Conservation (phyloP, 148 eudicot genomes). For the Agrostemma githago region DNA sequence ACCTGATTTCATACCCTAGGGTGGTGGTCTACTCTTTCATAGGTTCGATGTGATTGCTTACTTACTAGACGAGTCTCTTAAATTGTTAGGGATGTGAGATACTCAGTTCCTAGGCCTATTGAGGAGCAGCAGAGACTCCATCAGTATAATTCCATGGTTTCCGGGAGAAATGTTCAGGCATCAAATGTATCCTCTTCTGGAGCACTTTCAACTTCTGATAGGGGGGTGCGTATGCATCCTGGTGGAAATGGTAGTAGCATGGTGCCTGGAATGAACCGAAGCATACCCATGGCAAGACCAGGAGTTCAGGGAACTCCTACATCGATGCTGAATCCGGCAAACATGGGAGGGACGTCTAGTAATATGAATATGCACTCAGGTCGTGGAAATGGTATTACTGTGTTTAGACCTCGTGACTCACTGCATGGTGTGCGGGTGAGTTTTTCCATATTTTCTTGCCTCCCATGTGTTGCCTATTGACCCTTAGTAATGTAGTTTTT, state of each 20-base stretch:
- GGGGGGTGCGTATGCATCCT: conserved; percentile 59
- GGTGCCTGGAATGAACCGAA: conserved; percentile 50
- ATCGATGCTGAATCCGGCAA: conserved; percentile 55
- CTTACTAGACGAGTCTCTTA: background rate
- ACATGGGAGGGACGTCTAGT: conserved; percentile 13
- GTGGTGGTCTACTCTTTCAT: background rate
- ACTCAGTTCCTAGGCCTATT: conserved; percentile 52
- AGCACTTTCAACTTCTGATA: conserved; percentile 53
- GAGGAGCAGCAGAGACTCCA: conserved; percentile 82
- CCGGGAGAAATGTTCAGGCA: conserved; percentile 61
- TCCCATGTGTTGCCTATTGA: background rate
- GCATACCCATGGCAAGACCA: conserved; percentile 54
- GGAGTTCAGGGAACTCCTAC: conserved; percentile 62
- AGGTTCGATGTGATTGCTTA: background rate
- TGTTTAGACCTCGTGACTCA: conserved; percentile 62
- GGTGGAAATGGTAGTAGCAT: conserved; percentile 58
- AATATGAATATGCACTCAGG: conserved; percentile 43
- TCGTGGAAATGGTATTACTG: conserved; percentile 47
- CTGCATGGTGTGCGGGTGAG: conserved; percentile 67
- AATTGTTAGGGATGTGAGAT: conserved; percentile 56
- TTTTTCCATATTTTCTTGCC: background rate
- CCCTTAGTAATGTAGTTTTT: background rate
- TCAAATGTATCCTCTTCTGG: conserved; percentile 49
- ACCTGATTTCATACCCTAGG: background rate
- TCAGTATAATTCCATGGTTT: conserved; percentile 51